Evolutionary conservation across 2,329 filamentous ascomycete species (phyloP).

Genomic region (Leptodontidium sp.): DNA sequence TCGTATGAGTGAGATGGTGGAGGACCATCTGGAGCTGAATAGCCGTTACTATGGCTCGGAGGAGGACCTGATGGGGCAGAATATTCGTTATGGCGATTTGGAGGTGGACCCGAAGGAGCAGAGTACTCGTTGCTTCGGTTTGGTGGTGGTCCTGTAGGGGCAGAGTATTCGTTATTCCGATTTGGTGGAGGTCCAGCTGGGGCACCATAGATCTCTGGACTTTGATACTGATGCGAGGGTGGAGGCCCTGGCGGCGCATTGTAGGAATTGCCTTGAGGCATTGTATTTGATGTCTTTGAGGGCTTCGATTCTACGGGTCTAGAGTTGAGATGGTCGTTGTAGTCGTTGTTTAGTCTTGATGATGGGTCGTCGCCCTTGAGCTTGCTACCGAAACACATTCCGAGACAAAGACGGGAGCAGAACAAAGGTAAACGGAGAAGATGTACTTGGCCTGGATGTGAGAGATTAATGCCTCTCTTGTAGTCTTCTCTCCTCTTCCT

Average conservation of each 20-base stretch:
- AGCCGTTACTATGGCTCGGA: slow-evolving; percentile 28
- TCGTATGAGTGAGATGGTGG: slow-evolving; percentile 42
- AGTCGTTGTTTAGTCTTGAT: slow-evolving; percentile 28
- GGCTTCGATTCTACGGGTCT: slow-evolving; percentile 37
- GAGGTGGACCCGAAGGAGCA: slow-evolving; percentile 45
- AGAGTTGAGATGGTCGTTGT: slow-evolving; percentile 35
- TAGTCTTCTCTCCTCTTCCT: not conserved
- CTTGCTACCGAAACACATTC: slow-evolving; percentile 44
- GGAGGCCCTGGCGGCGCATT: slow-evolving; percentile 46
- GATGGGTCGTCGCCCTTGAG: slow-evolving; percentile 39
- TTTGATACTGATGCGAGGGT: slow-evolving; percentile 30
- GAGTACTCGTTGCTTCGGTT: slow-evolving; percentile 23
- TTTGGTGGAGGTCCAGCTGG: slow-evolving; percentile 30
- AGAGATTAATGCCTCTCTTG: not conserved
- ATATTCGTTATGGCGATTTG: slow-evolving; percentile 31
- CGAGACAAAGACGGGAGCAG: slow-evolving; percentile 16
- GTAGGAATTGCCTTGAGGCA: slow-evolving; percentile 41
- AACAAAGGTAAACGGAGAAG: slow-evolving; percentile 9
- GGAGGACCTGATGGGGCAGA: slow-evolving; percentile 38
- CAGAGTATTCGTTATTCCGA: slow-evolving; percentile 38
- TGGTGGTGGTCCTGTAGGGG: slow-evolving; percentile 46
- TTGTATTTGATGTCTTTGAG: slow-evolving; percentile 35
- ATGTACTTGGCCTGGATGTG: slow-evolving; percentile 27
- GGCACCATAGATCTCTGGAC: slow-evolving; percentile 21
- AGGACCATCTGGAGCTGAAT: slow-evolving; percentile 34